Conservation (phyloP, 1,284 basidiomycete genomes). For the Baeospora myosura region DNA sequence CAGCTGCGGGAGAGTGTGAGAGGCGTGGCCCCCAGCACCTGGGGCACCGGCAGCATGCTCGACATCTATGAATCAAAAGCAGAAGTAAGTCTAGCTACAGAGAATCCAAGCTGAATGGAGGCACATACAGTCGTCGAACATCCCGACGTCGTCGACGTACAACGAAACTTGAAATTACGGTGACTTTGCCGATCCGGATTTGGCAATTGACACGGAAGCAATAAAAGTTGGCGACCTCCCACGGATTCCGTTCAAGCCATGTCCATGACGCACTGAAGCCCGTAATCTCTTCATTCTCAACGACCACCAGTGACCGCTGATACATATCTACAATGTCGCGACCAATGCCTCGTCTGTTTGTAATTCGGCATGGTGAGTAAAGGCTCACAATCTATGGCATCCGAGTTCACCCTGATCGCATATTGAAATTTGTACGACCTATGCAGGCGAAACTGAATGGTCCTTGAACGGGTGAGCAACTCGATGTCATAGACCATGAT, state of each 20-base stretch:
- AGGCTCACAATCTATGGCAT: not conserved
- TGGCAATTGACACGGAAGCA: no score
- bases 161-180: no score
- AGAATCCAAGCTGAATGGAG: slow-evolving; percentile 1
- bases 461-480: slow-evolving; percentile 73
- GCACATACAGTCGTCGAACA: slow-evolving; percentile 83
- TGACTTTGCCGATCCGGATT: no score
- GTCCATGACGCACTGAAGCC: no score
- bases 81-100: slow-evolving; percentile 6
- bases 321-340: slow-evolving; percentile 23
- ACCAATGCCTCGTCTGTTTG: slow-evolving; percentile 67
- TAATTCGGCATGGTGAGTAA: slow-evolving; percentile 66
- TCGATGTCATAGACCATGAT: slow-evolving; percentile 1
- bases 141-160: slow-evolving; percentile 29
- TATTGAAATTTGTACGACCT: slow-evolving; percentile 7
- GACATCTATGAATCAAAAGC: slow-evolving; percentile 50
- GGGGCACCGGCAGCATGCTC: slow-evolving; percentile 71
- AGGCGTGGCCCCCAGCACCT: slow-evolving; percentile 23
- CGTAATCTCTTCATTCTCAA: no score
- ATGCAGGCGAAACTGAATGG: slow-evolving; percentile 87
- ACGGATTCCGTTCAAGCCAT: no score
- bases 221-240: no score
- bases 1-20: slow-evolving; percentile 40
- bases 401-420: not conserved
- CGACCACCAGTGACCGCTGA: no score